These are phyloP conservation scores for Kodamaea sp. DNA, from an alignment of 1,139 yeast genomes.

Conservation along the genomic window DNA sequence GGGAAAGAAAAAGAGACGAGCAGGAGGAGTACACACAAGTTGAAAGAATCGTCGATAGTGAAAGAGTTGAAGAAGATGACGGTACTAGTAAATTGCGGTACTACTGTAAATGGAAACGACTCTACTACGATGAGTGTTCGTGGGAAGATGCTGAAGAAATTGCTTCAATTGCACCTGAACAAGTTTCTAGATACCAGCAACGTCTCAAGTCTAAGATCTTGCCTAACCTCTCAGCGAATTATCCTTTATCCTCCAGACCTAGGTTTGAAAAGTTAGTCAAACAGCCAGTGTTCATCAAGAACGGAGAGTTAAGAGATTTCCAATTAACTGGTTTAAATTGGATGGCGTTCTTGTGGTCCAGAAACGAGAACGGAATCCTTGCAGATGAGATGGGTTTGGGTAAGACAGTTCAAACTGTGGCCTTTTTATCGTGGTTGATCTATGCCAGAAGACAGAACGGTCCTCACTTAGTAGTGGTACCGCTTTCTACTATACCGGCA, in stretches of 20 bases:
- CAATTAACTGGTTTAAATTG: constrained; percentile 97
- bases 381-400: constrained; percentile 99
- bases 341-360: constrained; percentile 99
- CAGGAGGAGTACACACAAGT: constrained; percentile 81
- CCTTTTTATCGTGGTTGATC: constrained; percentile 91
- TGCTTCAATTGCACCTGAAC: constrained; percentile 80
- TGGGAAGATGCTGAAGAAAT: constrained; percentile 95
- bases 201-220: constrained; percentile 81
- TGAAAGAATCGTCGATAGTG: constrained; percentile 87
- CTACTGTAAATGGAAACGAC: constrained; percentile 89
- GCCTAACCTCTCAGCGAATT: constrained; percentile 78
- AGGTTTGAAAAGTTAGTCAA: constrained; percentile 80
- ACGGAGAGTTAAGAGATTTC: constrained; percentile 93
- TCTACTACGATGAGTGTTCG: constrained; percentile 92
- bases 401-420: constrained; percentile 95
- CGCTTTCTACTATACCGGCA: constrained; percentile 93
- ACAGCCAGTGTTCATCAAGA: constrained; percentile 89
- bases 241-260: constrained; percentile 74
- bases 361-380: constrained; percentile 94
- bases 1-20: constrained; percentile 81
- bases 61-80: constrained; percentile 57
- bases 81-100: constrained; percentile 75
- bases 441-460: constrained; percentile 96
- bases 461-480: constrained; percentile 95
- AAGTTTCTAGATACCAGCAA: constrained; percentile 80